A percentile compares a stretch with the other conserved stretches of the same genome.
These are phyloP conservation scores for Cryphonectria naterciae DNA, from an alignment of 2,329 filamentous ascomycete species.

Conservation along the genomic window DNA sequence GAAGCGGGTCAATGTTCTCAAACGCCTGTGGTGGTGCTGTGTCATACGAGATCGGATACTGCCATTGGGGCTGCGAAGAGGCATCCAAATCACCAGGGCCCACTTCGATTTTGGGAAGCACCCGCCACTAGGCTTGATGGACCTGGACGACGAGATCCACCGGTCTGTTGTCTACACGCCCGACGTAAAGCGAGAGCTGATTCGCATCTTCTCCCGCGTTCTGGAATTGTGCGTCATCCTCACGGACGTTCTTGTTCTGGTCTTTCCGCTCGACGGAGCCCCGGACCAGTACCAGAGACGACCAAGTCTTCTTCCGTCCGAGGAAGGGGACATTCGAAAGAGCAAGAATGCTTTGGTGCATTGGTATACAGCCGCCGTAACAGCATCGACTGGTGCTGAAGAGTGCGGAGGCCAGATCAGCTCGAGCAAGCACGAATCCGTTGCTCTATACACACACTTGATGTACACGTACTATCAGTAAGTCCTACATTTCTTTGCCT, in stretches of 20 bases:
- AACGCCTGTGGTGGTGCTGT: constrained; percentile 58
- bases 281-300: not conserved
- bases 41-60: constrained; percentile 54
- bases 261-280: constrained; percentile 49
- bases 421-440: constrained; percentile 50
- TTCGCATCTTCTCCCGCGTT: constrained; percentile 50
- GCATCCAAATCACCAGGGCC: constrained; percentile 49
- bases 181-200: constrained; percentile 49
- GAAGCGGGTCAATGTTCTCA: constrained; percentile 35
- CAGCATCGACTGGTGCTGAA: constrained; percentile 36
- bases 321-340: constrained; percentile 39
- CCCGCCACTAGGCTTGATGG: constrained; percentile 45
- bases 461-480: constrained; percentile 59
- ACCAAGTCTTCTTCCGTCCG: constrained; percentile 34
- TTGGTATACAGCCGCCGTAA: constrained; percentile 48
- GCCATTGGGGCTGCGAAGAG: constrained; percentile 50
- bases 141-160: constrained; percentile 49
- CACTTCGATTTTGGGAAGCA: constrained; percentile 46
- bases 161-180: constrained; percentile 50
- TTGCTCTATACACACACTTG: constrained; percentile 50
- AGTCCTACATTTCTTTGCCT: constrained; percentile 35
- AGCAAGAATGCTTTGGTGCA: constrained; percentile 42
- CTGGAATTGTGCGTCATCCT: constrained; percentile 51
- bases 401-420: constrained; percentile 38
- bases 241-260: constrained; percentile 50